A percentile compares a stretch with the other conserved stretches of the same genome.
Evolutionary conservation across 2,329 filamentous ascomycete genomes (phyloP).

Genomic region (Colletotrichum echinochloae): DNA sequence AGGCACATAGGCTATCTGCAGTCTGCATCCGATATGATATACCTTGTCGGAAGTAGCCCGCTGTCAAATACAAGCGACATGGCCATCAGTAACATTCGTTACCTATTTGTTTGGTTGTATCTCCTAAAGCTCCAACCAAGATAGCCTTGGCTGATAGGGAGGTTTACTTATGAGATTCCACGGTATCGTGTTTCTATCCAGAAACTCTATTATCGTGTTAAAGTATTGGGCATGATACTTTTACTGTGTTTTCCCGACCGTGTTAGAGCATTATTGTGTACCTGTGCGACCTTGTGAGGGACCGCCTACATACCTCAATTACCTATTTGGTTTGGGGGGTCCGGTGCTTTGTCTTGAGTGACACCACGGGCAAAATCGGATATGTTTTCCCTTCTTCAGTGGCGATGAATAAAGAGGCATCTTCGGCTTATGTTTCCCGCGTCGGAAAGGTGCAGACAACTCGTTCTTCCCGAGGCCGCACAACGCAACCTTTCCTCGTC

Average conservation of each 20-base stretch:
- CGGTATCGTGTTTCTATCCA: too few relatives aligned
- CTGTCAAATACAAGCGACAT: background rate
- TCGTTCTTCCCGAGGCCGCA: background rate
- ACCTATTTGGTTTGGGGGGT: background rate
- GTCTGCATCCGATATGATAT: too few relatives aligned
- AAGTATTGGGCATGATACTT: too few relatives aligned
- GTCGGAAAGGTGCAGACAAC: background rate
- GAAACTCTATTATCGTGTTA: too few relatives aligned
- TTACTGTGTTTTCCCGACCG: too few relatives aligned
- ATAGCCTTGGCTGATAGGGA: too few relatives aligned
- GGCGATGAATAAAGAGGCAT: constrained; percentile 17
- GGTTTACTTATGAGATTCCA: too few relatives aligned
- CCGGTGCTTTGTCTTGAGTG: background rate
- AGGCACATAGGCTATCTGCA: constrained; percentile 34
- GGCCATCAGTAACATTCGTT: constrained; percentile 8
- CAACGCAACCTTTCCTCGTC: background rate
- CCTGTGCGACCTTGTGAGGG: too few relatives aligned
- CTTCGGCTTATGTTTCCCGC: background rate
- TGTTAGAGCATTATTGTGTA: too few relatives aligned
- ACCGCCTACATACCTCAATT: too few relatives aligned
- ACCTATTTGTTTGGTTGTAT: constrained; percentile 4
- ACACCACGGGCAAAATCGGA: background rate
- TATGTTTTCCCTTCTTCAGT: constrained; percentile 9
- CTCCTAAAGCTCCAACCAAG: too few relatives aligned
- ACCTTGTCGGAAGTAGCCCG: background rate